phyloP scores from a whole-genome alignment of 2,329 filamentous ascomycete species.

The Teratosphaeriaceae sp. region DNA sequence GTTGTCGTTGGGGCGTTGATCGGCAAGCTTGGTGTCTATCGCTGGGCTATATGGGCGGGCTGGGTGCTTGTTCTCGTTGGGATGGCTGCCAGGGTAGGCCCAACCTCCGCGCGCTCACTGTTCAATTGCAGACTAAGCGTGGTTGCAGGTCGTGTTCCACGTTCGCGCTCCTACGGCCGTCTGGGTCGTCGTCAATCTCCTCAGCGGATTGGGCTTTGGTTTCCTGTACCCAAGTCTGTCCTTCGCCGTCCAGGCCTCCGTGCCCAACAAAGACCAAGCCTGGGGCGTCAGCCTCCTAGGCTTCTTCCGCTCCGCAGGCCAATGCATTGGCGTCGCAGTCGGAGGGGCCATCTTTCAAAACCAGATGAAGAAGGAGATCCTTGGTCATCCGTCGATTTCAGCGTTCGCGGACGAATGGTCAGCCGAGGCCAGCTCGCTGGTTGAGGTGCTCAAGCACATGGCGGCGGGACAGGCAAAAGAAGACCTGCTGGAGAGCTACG shows the following conservation, averaged over 20 bases:
- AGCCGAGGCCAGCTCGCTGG: constrained; percentile 2
- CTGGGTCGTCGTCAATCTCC: constrained; percentile 2
- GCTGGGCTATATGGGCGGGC: constrained; percentile 1
- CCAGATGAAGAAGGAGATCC: constrained; percentile 1
- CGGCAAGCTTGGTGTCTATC: neutral
- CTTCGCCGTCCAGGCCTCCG: constrained; percentile 1
- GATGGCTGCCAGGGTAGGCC: neutral
- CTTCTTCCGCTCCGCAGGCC: constrained; percentile 1
- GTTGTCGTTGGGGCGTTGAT: neutral
- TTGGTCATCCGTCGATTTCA: neutral
- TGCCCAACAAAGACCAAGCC: constrained; percentile 4
- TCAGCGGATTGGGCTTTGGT: constrained; percentile 1
- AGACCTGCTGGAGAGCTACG: constrained; percentile 1
- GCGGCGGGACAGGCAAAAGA: neutral
- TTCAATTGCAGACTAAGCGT: neutral
- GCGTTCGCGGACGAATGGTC: neutral
- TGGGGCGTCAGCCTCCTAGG: constrained; percentile 1
- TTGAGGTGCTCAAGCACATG: neutral
- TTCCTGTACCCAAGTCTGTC: neutral
- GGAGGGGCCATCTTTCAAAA: constrained; percentile 1
- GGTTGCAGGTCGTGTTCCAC: neutral
- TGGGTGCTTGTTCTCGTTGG: neutral
- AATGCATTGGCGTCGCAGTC: constrained; percentile 1
- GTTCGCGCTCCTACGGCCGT: neutral
- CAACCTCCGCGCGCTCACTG: neutral